Evolutionary conservation across 108 stramenopile species (phyloP).

Genomic region (Skeletonema marinoi): DNA sequence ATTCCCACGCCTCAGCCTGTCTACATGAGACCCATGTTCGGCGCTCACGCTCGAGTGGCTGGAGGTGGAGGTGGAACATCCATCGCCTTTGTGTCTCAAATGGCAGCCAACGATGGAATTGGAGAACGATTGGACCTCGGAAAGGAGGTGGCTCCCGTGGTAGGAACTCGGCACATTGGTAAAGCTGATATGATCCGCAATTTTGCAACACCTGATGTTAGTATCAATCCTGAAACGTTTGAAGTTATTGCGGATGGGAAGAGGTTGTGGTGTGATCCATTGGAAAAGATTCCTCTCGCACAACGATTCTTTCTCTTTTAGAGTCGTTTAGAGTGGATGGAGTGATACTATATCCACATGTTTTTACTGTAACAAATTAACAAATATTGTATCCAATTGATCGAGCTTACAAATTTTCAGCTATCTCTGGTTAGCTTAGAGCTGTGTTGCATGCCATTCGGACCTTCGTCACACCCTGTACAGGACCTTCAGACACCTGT

Average conservation of each 20-base stretch:
- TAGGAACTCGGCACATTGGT: slow-evolving; percentile 74
- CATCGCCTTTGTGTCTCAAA: slow-evolving; percentile 88
- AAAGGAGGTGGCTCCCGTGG: slow-evolving; percentile 83
- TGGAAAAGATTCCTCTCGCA: slow-evolving; percentile 84
- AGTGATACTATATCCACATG: too few species aligned
- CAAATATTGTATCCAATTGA: too few species aligned
- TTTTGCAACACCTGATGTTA: slow-evolving; percentile 85
- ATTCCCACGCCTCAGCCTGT: slow-evolving; percentile 98
- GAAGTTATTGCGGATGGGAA: slow-evolving; percentile 93
- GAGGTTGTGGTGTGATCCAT: slow-evolving; percentile 88
- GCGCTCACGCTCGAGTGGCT: slow-evolving; percentile 59
- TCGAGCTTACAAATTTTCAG: too few species aligned
- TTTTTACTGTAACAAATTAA: too few species aligned
- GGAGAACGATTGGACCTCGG: slow-evolving; percentile 71
- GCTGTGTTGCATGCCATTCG: too few species aligned
- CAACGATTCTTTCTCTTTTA: slow-evolving; percentile 94
- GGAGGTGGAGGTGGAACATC: slow-evolving; percentile 56
- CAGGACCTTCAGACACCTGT: too few species aligned
- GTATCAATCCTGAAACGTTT: slow-evolving; percentile 96
- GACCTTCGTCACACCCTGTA: too few species aligned
- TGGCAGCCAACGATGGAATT: slow-evolving; percentile 57
- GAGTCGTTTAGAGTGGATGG: not conserved
- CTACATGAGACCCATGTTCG: slow-evolving; percentile 97
- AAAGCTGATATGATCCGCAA: slow-evolving; percentile 97
- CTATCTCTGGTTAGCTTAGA: too few species aligned